Evolutionary conservation across 2,329 filamentous ascomycete genomes (phyloP).

Genomic region (Colletotrichum sp.): DNA sequence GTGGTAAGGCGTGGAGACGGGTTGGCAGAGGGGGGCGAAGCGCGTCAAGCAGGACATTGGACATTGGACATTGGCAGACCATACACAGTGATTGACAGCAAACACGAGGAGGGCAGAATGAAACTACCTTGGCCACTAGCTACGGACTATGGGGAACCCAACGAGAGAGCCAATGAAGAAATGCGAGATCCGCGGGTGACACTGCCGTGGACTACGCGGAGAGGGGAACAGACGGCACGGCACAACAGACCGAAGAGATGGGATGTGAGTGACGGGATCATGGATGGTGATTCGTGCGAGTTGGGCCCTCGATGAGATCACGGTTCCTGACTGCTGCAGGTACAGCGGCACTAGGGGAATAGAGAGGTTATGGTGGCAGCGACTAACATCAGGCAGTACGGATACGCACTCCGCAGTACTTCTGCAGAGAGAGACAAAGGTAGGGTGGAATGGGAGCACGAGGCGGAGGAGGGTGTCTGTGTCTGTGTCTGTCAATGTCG

Average conservation of each 20-base stretch:
- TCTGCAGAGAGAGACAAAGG: not conserved
- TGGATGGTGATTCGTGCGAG: not conserved
- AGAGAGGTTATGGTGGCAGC: not conserved
- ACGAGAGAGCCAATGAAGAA: not conserved
- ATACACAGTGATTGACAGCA: not conserved
- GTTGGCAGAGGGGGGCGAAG: not conserved
- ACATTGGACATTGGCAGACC: not conserved
- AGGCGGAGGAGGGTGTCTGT: not conserved
- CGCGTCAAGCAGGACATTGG: not conserved
- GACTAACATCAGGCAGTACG: not conserved
- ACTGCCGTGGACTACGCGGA: not conserved
- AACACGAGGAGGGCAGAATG: not conserved
- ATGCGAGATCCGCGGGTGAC: not conserved
- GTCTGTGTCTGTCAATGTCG: not conserved
- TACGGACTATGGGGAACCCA: not conserved
- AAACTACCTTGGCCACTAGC: not conserved
- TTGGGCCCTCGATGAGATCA: not conserved
- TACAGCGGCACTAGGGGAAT: not conserved
- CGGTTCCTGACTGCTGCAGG: constrained; percentile 6
- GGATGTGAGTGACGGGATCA: not conserved
- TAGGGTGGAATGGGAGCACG: not conserved
- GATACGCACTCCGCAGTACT: not conserved
- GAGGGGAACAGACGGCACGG: not conserved
- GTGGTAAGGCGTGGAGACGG: not conserved
- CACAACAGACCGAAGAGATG: not conserved